Conservation (phyloP, 1,284 basidiomycete species). For the Malassezia brasiliensis region DNA sequence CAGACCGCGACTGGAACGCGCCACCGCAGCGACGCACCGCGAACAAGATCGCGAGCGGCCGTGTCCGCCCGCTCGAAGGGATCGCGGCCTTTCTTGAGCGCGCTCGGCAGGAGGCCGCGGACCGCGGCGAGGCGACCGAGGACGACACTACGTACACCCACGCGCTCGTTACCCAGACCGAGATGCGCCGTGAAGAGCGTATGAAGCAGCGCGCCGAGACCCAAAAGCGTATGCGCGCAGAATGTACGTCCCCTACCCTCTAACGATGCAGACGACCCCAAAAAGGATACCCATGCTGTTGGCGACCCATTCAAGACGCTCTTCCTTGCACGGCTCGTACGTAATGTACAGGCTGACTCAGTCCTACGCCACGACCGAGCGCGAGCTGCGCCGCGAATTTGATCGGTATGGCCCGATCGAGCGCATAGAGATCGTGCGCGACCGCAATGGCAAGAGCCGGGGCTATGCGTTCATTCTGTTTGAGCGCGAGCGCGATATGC, state of each 20-base stretch:
- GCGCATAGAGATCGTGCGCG: constrained; percentile 76
- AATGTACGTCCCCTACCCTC: constrained; percentile 10
- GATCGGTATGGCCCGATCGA: constrained; percentile 91
- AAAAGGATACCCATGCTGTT: constrained; percentile 79
- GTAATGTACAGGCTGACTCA: constrained; percentile 19
- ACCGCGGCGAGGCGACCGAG: constrained; percentile 35
- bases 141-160: constrained; percentile 24
- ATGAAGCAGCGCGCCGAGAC: constrained; percentile 16
- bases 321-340: constrained; percentile 73
- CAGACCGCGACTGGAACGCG: constrained; percentile 27
- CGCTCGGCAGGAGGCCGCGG: constrained; percentile 31
- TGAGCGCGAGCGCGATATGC: constrained; percentile 94
- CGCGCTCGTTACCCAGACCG: constrained; percentile 26
- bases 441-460: constrained; percentile 67
- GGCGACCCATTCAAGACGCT: constrained; percentile 98
- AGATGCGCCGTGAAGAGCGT: constrained; percentile 27
- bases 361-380: constrained; percentile 81
- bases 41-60: constrained; percentile 14
- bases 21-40: constrained; percentile 18
- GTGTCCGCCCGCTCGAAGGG: constrained; percentile 31
- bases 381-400: constrained; percentile 83
- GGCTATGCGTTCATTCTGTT: constrained; percentile 97
- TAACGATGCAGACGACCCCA: constrained; percentile 64
- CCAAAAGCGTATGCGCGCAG: constrained; percentile 10
- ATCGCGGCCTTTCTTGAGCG: constrained; percentile 36